Evolutionary conservation across 2,329 filamentous ascomycete species (phyloP).

Genomic region (Colletotrichum abscissum): DNA sequence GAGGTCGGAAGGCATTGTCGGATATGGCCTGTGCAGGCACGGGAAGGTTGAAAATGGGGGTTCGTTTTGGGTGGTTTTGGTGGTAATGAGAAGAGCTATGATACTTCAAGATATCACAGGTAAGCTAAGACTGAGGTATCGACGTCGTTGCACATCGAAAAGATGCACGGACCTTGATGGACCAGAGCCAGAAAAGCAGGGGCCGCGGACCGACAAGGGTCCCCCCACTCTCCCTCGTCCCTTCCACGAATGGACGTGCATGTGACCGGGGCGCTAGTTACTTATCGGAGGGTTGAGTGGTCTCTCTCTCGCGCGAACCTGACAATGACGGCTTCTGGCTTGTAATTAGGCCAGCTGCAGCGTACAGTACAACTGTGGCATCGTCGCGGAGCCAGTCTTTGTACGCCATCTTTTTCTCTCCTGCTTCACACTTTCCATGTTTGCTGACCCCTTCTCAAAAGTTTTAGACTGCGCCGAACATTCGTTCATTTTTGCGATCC

Average conservation of each 20-base stretch:
- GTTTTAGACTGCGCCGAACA: conserved; percentile 9
- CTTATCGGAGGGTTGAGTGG: conserved; percentile 30
- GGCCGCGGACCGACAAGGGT: conserved; percentile 14
- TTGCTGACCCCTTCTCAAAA: not conserved
- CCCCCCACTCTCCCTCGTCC: not conserved
- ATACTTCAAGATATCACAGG: not conserved
- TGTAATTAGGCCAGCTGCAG: conserved; percentile 1
- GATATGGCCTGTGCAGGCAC: not conserved
- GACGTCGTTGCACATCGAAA: conserved; percentile 8
- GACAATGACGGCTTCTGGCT: conserved; percentile 10
- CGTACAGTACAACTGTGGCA: not conserved
- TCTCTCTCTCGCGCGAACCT: conserved; percentile 19
- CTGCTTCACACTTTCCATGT: not conserved
- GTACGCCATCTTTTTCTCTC: not conserved
- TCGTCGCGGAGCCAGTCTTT: conserved; percentile 28
- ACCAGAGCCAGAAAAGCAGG: conserved; percentile 23
- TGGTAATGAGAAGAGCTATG: not conserved
- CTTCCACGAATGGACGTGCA: conserved; percentile 17
- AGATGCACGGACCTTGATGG: conserved; percentile 8
- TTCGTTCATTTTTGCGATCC: conserved; percentile 16
- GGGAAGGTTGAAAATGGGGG: not conserved
- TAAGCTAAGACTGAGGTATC: not conserved
- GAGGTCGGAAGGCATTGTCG: conserved; percentile 68
- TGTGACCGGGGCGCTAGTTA: conserved; percentile 35
- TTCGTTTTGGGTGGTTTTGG: not conserved